Evolutionary conservation across 2,329 filamentous ascomycete species (phyloP), one percentile per base, ranked within the genome.

Genomic region (Clarireedia hainanense): DNA sequence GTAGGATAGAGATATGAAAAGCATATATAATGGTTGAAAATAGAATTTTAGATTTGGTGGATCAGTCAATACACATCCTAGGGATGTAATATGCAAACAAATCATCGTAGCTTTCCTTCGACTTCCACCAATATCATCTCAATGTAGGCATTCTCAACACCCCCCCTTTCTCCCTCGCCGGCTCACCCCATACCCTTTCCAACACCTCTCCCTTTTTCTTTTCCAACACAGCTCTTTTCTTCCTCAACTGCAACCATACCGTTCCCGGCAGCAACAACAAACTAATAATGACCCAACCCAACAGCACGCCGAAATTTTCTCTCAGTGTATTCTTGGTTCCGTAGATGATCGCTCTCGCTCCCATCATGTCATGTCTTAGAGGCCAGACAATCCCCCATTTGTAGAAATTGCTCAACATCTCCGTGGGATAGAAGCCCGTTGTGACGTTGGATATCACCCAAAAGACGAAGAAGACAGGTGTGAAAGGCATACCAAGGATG

Each of bases 381-480:
- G 55, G 59, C 59, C 59, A 62, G 1, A 56, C 55, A 7, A 62
- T 36, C 4, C 60, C 57, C 57, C 59, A 62, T 7, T 46, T 47
- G 40, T 61, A 62, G 42, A 62, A 61, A 39, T 59, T 54, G 23
- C 45, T 57, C n/a, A 58, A 37, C n/a, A 59, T 42, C 14, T 62
- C 60, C 3, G 60, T 48, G 12, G 58, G 58, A 26, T 54, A 62
- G 55, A 62, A 62, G 0, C 60, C 60, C 1, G 60, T 59, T 1
- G 60, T 51, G 5, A 61, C 60, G 17, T 62, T 62, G 2, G 57
- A 54, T 39, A 62, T 61, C 23, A 62, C 60, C 59, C 60, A 60
- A 37, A 61, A 61, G 6, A 62, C 57, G 45, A 62, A 62, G 40
- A 62, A 62, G 2, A 61, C 57, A 9, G 60, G 59, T 0, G 60